Base-by-base conservation (phyloP, 441 rosid species). In the Populus hybrid region DNA sequence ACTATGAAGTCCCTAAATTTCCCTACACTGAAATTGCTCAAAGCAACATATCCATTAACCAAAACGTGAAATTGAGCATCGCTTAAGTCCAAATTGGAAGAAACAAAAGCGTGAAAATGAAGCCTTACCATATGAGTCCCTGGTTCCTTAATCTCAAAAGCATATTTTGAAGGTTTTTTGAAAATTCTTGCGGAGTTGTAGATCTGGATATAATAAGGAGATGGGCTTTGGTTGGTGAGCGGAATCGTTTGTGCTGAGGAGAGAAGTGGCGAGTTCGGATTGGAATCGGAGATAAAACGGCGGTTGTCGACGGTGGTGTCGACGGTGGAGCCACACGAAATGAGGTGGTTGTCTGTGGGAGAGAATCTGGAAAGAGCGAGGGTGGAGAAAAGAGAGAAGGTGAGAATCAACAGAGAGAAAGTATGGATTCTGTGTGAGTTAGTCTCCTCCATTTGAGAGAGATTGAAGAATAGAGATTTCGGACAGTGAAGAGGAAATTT, bases 101-200 rank as follows among this genome's bases (percentile, higher is more conserved):
- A 84, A 34, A 76, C 74, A 77, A 89, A 88, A 18, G 83, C 87
- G 53, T 74, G 74, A 72, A 93, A 91, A 79, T 93, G 93, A 73
- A 93, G 82, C 42, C 98, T 91, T 79, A 93, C 86, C 90, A 85
- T 85, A 77, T 89, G 90, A 26, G 84, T 86, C 65, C 98, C 98
- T 50, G 77, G 83, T 7, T 88, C 90, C 78, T 79, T 78, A 84
- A 91, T 82, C 1, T 82, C 71, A 87, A 91, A 91, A 32, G 69
- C 86, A 77, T 91, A 93, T 78, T 83, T 88, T 0, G 91, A 84
- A 6, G 90, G 89, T 46, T 86, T 83, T 32, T 74, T 78, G 87
- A 90, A 90, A 75, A 86, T 79, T 83, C 93, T 87, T 21, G 93
- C 95, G 3, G 93, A 75, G 69, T 77, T 76, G 83, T 89, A 93